Evolutionary conservation across 352 stramenopile species (phyloP).

Genomic region (Hyaloperonospora brassicae): DNA sequence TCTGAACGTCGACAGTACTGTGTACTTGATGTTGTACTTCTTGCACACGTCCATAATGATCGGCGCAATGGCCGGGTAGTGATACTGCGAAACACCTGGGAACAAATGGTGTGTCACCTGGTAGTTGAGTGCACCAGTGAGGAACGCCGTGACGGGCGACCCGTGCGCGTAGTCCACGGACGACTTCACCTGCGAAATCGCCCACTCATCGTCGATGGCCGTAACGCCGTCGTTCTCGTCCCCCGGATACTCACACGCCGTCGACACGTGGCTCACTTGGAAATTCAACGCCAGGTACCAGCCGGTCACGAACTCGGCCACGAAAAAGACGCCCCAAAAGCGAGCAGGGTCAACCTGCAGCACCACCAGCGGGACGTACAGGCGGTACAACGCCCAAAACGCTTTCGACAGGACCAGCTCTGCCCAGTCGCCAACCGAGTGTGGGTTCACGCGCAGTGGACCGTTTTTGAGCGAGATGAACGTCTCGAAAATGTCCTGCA

Average conservation of each 20-base stretch:
- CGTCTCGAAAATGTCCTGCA: constrained; percentile 88
- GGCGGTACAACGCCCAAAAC: constrained; percentile 86
- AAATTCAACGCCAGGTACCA: constrained; percentile 94
- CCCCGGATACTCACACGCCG: constrained; percentile 85
- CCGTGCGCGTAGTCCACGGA: constrained; percentile 89
- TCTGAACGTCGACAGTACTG: constrained; percentile 76
- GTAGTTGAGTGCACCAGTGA: constrained; percentile 95
- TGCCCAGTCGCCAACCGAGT: constrained; percentile 62
- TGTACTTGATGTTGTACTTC: constrained; percentile 91
- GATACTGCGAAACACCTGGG: constrained; percentile 90
- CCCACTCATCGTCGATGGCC: constrained; percentile 86
- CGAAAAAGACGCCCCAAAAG: constrained; percentile 76
- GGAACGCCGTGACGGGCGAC: constrained; percentile 84
- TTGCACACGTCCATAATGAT: constrained; percentile 90
- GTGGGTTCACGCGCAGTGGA: constrained; percentile 88
- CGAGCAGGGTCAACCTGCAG: constrained; percentile 47
- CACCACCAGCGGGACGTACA: constrained; percentile 82
- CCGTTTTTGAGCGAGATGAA: constrained; percentile 83
- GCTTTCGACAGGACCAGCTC: constrained; percentile 83
- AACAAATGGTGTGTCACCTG: constrained; percentile 91
- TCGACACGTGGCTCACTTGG: constrained; percentile 87
- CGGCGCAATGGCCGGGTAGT: constrained; percentile 89
- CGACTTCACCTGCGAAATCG: constrained; percentile 90
- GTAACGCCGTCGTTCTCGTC: constrained; percentile 42
- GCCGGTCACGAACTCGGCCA: constrained; percentile 85